Conservation (phyloP, 1,284 basidiomycete species). For the Cronartium quercuum region DNA sequence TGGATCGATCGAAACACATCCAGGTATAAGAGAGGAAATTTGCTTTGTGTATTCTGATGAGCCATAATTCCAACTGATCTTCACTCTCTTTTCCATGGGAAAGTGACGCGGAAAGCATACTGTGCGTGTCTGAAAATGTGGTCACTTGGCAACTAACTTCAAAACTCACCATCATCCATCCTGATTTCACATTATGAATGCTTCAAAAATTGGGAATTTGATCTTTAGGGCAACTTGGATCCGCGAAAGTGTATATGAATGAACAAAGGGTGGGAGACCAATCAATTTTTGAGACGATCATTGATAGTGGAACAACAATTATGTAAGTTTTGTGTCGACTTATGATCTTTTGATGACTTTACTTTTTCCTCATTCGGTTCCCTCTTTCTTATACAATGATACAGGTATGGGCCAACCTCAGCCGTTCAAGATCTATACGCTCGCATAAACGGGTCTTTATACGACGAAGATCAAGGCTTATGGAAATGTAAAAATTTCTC, state of each 20-base stretch:
- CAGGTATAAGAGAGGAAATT: background rate
- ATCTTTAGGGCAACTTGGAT: slow-evolving; percentile 18
- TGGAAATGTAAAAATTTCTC: slow-evolving; percentile 14
- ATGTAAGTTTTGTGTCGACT: slow-evolving; percentile 9
- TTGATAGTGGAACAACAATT: slow-evolving; percentile 37
- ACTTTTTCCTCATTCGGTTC: too few relatives aligned
- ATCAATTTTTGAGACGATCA: slow-evolving; percentile 5
- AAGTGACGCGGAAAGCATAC: slow-evolving; percentile 15
- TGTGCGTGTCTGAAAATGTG: background rate
- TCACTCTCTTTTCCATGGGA: background rate
- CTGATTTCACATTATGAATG: too few relatives aligned
- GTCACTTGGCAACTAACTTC: too few relatives aligned
- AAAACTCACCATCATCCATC: too few relatives aligned
- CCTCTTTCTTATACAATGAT: background rate
- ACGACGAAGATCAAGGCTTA: slow-evolving; percentile 12
- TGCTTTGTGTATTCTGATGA: background rate
- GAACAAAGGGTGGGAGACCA: background rate
- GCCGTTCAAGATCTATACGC: slow-evolving; percentile 11
- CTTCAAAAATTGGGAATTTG: background rate
- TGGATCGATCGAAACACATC: slow-evolving; percentile 16
- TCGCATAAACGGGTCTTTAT: background rate
- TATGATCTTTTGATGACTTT: too few relatives aligned
- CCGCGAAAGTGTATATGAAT: slow-evolving; percentile 11
- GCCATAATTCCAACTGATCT: background rate
- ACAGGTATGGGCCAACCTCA: slow-evolving; percentile 20